Percentiles rank a stretch among this genome's conserved stretches.
phyloP scores from a whole-genome alignment of 31 red algal genomes.

The Asparagopsis taxiformis region DNA sequence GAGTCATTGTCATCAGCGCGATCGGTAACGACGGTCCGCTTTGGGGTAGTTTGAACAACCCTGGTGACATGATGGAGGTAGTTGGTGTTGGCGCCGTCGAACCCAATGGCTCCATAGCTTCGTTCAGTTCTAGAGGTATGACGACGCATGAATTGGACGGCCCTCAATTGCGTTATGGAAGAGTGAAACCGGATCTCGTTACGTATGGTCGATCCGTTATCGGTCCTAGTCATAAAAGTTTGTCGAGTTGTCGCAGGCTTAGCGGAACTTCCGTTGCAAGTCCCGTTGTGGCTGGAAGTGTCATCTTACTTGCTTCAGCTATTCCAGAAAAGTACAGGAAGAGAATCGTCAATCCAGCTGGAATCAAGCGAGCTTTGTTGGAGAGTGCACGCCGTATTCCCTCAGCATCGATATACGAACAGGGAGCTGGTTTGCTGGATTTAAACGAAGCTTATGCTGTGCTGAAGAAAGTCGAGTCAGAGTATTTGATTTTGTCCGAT shows the following conservation, averaged over 20 bases:
- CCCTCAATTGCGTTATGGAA: conserved; percentile 45
- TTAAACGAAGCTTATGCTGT: conserved; percentile 64
- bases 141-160: conserved; percentile 75
- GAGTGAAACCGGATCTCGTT: conserved; percentile 88
- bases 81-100: conserved; percentile 92
- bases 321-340: conserved; percentile 37
- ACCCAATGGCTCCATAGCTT: conserved; percentile 73
- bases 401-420: conserved; percentile 71
- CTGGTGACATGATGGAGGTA: conserved; percentile 93
- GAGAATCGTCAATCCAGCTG: conserved; percentile 64
- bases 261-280: conserved; percentile 75
- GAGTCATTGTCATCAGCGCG: conserved; percentile 83
- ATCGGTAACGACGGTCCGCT: conserved; percentile 97
- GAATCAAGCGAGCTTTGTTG: conserved; percentile 62
- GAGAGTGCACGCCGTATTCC: conserved; percentile 36
- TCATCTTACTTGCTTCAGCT: conserved; percentile 59
- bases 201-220: conserved; percentile 71
- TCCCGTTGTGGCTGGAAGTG: conserved; percentile 78
- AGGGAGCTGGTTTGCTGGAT: conserved; percentile 84
- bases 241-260: conserved; percentile 37
- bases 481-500: conserved; percentile 34
- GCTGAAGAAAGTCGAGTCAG: conserved; percentile 40
- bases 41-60: conserved; percentile 90
- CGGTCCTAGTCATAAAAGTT: conserved; percentile 57
- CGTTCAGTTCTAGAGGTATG: conserved; percentile 94